These are phyloP conservation scores for Diaporthe sp. DNA, from an alignment of 2,329 filamentous ascomycete genomes.

Conservation along the genomic window DNA sequence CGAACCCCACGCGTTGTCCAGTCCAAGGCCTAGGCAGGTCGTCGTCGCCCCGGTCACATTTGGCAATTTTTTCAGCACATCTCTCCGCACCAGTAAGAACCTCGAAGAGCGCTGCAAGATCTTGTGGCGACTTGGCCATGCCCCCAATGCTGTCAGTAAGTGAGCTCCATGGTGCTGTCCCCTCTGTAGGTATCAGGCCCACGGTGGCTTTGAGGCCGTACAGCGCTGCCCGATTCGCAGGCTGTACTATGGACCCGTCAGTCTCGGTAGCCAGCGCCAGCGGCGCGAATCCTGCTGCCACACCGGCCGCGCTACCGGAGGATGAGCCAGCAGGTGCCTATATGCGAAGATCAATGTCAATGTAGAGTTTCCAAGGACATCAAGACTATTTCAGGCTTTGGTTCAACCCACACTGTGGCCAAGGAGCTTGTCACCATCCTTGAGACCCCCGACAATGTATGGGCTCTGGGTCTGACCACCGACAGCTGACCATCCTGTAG, in stretches of 20 bases:
- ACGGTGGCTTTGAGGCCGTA: constrained; percentile 3
- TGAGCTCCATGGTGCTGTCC: background rate
- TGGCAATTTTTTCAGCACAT: fast-evolving
- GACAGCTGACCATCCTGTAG: background rate
- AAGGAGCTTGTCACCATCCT: background rate
- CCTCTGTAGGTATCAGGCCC: background rate
- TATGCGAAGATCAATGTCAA: background rate
- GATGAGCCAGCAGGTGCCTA: background rate
- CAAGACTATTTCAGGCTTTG: no score
- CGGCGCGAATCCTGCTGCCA: constrained; percentile 3
- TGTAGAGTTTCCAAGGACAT: background rate
- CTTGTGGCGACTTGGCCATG: constrained; percentile 1
- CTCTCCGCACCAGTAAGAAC: background rate
- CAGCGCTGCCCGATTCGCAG: background rate
- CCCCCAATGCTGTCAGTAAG: background rate
- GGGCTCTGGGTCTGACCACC: constrained; percentile 2
- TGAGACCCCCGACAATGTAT: background rate
- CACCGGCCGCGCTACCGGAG: background rate
- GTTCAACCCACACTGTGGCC: background rate
- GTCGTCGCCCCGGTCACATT: background rate
- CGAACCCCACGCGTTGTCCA: background rate
- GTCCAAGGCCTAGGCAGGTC: background rate
- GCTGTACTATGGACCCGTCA: background rate
- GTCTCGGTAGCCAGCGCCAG: background rate
- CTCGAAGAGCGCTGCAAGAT: background rate